Evolutionary conservation across 768 basidiomycete species (phyloP).

Genomic region (Amanita thiersii): DNA sequence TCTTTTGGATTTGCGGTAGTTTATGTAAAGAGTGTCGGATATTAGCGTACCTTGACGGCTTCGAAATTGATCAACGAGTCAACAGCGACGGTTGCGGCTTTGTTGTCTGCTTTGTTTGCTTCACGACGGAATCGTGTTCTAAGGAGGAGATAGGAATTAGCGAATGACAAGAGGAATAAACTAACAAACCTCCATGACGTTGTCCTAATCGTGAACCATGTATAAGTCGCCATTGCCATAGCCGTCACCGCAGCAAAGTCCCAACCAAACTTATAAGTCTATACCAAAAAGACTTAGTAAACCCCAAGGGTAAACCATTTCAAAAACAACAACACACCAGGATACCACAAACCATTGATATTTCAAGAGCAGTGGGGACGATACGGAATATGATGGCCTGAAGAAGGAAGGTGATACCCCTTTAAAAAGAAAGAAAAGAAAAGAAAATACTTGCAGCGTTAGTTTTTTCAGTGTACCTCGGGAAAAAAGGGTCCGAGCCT

Average conservation of each 20-base stretch:
- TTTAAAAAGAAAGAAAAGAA: slow-evolving; percentile 19
- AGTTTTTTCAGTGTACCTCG: not conserved
- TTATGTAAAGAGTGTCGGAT: no score
- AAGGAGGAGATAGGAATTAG: slow-evolving; percentile 3
- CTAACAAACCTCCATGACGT: slow-evolving; percentile 83
- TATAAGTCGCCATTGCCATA: slow-evolving; percentile 80
- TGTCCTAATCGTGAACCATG: slow-evolving; percentile 95
- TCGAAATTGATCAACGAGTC: slow-evolving; percentile 98
- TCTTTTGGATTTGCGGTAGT: no score
- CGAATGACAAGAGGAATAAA: not conserved
- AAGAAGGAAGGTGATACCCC: slow-evolving; percentile 93
- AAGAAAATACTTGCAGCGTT: slow-evolving; percentile 3
- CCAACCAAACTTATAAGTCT: slow-evolving; percentile 98
- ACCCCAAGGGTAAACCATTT: not conserved
- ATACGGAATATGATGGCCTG: slow-evolving; percentile 93
- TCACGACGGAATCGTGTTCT: slow-evolving; percentile 91
- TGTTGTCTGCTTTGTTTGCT: slow-evolving; percentile 95
- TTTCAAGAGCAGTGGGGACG: slow-evolving; percentile 92
- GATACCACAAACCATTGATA: slow-evolving; percentile 95
- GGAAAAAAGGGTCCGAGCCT: slow-evolving; percentile 14
- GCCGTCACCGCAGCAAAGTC: slow-evolving; percentile 91
- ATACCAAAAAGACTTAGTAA: slow-evolving; percentile 1
- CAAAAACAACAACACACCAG: slow-evolving; percentile 46
- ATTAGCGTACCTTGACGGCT: slow-evolving; percentile 89
- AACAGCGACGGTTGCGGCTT: slow-evolving; percentile 87